These are phyloP conservation scores for Spathaspora sp. DNA, from an alignment of 805 yeast genomes.

Conservation along the genomic window DNA sequence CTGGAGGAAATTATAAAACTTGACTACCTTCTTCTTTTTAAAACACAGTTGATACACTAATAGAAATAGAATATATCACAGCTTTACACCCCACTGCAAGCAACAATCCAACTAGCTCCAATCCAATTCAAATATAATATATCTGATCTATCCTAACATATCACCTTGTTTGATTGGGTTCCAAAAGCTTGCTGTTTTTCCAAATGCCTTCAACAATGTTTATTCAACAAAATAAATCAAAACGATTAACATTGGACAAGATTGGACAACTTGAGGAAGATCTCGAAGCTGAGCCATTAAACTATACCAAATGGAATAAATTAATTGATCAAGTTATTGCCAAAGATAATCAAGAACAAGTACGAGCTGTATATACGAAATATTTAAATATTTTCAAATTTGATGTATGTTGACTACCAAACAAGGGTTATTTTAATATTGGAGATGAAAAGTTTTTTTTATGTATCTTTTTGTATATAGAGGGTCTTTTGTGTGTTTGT, in stretches of 20 bases:
- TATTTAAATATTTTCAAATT: slow-evolving; percentile 65
- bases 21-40: background rate
- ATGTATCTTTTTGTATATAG: background rate
- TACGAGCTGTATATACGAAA: slow-evolving; percentile 54
- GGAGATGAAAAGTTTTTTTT: background rate
- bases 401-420: slow-evolving; percentile 33
- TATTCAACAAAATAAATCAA: slow-evolving; percentile 12
- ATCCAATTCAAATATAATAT: no score
- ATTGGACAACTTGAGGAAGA: slow-evolving; percentile 59
- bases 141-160: background rate
- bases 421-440: background rate
- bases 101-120: no score
- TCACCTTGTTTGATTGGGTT: background rate
- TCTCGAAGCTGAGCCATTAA: slow-evolving; percentile 48
- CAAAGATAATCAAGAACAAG: slow-evolving; percentile 58
- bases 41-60: background rate
- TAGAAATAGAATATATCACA: background rate
- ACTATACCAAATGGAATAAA: slow-evolving; percentile 54
- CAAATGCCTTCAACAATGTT: slow-evolving; percentile 7
- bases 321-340: slow-evolving; percentile 46
- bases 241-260: slow-evolving; percentile 40
- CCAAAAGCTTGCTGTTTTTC: background rate
- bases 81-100: background rate
- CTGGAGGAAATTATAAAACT: background rate
- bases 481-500: background rate